Base-by-base conservation (phyloP, 2,329 filamentous ascomycete genomes). In the Westerdykella sp. region DNA sequence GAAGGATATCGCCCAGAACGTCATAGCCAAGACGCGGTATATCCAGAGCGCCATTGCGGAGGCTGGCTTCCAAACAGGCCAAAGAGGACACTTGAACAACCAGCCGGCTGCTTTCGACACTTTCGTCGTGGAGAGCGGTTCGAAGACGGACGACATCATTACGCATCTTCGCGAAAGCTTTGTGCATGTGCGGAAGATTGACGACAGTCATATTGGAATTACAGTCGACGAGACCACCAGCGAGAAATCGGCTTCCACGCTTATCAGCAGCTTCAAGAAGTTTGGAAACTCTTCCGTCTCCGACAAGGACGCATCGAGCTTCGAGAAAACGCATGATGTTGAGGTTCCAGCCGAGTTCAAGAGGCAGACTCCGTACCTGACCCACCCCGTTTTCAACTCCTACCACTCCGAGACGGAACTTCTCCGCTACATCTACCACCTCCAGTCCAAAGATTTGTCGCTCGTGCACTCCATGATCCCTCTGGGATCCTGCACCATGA, bases 391-490 rank as follows among this genome's bases (percentile, higher is more conserved):
- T 21, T 97, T 96, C 78, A 96, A 96, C 73, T 83, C 83, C 1
- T 83, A 97, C 66, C 91, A 95, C 69, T 95, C 89, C 2, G 91
- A 97, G 71, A 96, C 91, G 0, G 88, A 96, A 68, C 79, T 97
- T 56, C 75, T 97, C 40, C 84, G 91, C 35, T 97, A 97, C 70
- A 95, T 97, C 57, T 78, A 91, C 63, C 87, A 95, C 63, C 76
- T 97, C 5, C 85, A 95, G 65, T 95, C 89, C 40, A 96, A 95
- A 73, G 91, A 97, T 63, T 73, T 97, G 12, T 96, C 91, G 1
- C 76, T 96, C 5, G 87, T 90, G 2, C 91, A 97, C 71, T 96
- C 90, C 13, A 97, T 97, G 91, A 97, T 97, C 48, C 89, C 91
- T 2, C 79, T 97, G 1, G 91, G 91, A 15, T 96, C 91, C 1